Base-by-base conservation (phyloP, 768 basidiomycete genomes). In the Candolleomyces eurysporus region DNA sequence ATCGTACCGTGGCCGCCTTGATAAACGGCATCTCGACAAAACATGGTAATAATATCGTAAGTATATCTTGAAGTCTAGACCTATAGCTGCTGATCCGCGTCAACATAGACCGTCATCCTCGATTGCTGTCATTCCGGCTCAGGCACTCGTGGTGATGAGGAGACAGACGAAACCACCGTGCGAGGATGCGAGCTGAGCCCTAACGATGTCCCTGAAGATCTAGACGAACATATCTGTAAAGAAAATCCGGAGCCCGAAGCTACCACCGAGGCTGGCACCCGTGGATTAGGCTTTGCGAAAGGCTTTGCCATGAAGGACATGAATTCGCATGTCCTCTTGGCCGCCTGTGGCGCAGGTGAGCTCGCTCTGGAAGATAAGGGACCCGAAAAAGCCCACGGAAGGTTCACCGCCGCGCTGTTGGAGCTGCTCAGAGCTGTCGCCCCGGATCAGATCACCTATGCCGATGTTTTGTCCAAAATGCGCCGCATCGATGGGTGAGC, bases 111-210 rank as follows among this genome's bases (percentile, higher is more conserved):
- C 10, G 67, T 82, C 16, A 77, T 82, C 49, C 67, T 82, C 4
- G 81, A 81, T 58, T 81, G 81, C 53, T 82, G 81, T 63, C 71
- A 75, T 64, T 78, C 81, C 6, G 77, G 69, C 1, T 76, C 77
- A 1, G 71, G 75, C 6, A 72, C 68, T 10, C 71, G 79, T 14
- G 36, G 52, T 32, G 26, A 10, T 4, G 43, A 51, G 11, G 43
- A 58, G n/a, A n/a, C 11, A 2, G 42, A 46, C 30, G 11, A 13
- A 14, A 2, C 58, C 6, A 43, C 19, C 19, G 58, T 59, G 14
- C 58, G 58, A 3, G 30, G 51, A 14, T 17, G 61, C 17, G 14
- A 21, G 9, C 21, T 59, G 11, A 22, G 30, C 1, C 26, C 31
- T 14, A 22, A 59, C 22, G 58, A 51, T 2, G 39, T 76, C 16